Evolutionary conservation across 208 protist genomes (phyloP).

Genomic region (Crithidia acanthocephali): DNA sequence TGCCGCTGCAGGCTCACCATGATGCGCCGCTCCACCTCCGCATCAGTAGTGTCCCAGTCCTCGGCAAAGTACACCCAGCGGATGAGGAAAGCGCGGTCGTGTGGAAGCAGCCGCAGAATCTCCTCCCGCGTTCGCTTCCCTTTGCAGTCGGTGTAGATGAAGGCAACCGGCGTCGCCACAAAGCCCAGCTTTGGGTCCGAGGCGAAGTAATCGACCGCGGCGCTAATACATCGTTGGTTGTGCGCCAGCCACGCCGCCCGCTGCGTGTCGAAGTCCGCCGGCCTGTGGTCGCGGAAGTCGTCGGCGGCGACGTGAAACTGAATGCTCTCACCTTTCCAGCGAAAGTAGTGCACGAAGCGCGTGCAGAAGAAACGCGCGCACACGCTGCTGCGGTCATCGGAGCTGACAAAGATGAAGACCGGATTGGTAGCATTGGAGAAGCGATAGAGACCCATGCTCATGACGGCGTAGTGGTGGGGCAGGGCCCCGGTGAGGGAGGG

Average conservation of each 20-base stretch:
- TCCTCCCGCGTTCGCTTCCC: constrained; percentile 35
- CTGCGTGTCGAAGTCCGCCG: constrained; percentile 42
- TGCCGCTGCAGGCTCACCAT: constrained; percentile 53
- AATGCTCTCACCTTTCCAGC: constrained; percentile 67
- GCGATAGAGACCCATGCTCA: constrained; percentile 21
- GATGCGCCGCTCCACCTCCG: constrained; percentile 39
- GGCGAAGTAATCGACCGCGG: constrained; percentile 49
- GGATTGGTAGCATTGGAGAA: constrained; percentile 49
- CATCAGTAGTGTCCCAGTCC: constrained; percentile 39
- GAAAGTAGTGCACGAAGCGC: constrained; percentile 59
- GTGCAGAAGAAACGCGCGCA: constrained; percentile 77
- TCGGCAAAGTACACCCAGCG: constrained; percentile 72
- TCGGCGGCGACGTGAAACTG: constrained; percentile 53
- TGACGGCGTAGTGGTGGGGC: neutral
- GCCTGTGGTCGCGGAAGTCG: constrained; percentile 35
- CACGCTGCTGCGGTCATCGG: constrained; percentile 50
- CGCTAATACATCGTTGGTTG: constrained; percentile 36
- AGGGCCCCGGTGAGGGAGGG: constrained; percentile 23
- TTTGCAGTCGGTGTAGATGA: constrained; percentile 65
- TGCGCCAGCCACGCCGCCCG: constrained; percentile 38
- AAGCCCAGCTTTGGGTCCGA: constrained; percentile 62
- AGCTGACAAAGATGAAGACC: constrained; percentile 66
- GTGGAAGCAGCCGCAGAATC: constrained; percentile 41
- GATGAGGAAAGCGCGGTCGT: constrained; percentile 44
- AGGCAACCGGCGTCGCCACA: constrained; percentile 50